phyloP scores from a whole-genome alignment of 345 rosid genomes.

The Euclidium syriacum region DNA sequence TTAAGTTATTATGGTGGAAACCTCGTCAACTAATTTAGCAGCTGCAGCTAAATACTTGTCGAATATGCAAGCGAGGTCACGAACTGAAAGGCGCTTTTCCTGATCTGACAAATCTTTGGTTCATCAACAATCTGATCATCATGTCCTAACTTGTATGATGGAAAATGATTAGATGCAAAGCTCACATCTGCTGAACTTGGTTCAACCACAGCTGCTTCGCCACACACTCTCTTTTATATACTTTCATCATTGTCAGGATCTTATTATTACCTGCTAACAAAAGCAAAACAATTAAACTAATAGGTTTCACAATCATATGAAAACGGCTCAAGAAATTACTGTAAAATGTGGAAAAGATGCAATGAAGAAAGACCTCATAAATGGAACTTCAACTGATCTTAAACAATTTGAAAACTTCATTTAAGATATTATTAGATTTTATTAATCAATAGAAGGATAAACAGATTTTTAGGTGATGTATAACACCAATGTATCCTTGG shows the following conservation, averaged over 20 bases:
- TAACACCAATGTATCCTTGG: no score
- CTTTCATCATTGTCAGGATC: conserved; percentile 60
- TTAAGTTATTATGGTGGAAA: conserved; percentile 28
- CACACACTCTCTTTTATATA: conserved; percentile 38
- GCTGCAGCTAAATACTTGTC: conserved; percentile 93
- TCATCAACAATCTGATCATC: conserved; percentile 87
- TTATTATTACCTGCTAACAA: conserved; percentile 31
- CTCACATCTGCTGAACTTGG: conserved; percentile 92
- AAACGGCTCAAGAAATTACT: neutral
- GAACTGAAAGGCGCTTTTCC: conserved; percentile 94
- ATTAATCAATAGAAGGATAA: neutral
- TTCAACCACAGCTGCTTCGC: conserved; percentile 37
- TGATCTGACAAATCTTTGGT: conserved; percentile 62
- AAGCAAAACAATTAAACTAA: neutral
- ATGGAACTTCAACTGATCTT: neutral
- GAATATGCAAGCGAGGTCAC: conserved; percentile 92
- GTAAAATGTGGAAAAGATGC: no score
- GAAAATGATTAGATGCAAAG: conserved; percentile 73
- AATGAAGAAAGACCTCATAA: neutral
- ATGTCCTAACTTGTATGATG: conserved; percentile 86
- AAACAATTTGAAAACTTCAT: neutral
- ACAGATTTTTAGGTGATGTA: no score
- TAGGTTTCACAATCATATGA: neutral
- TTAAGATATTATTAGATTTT: neutral
- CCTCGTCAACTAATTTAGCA: conserved; percentile 88